Base-by-base conservation (phyloP, 2,329 filamentous ascomycete species). In the Phaeosphaeriaceae sp. region DNA sequence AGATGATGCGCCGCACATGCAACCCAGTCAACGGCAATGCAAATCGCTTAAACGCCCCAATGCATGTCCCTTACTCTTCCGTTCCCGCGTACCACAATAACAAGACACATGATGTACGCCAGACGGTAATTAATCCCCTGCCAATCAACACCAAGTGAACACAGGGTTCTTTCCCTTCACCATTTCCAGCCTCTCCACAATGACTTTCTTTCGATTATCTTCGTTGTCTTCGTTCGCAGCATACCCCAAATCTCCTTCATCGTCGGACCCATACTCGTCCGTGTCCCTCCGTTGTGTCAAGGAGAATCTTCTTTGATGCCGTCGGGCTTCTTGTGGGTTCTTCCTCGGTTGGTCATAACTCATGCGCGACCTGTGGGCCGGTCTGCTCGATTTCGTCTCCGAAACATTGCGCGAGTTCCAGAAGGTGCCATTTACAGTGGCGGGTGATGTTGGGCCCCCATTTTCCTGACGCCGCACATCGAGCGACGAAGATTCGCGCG, bases 121-220 rank as follows among this genome's bases (percentile, higher is more conserved):
- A 40, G 49, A 54, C 46, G 46, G 24, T 31, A 33, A 31, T 17
- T 44, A 20, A 40, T 45, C 11, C 31, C 55, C 46, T 25, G 36
- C 22, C 22, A 58, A 51, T 77, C 67, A 98, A 82, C 95, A 99
- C 91, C 95, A 99, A 46, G 91, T 97, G 79, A 99, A 99, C 31
- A 99, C 93, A 1, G 95, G 95, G 74, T 96, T 96, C 76, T 90
- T 91, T 74, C 89, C 92, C 84, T 98, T 98, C 61, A 99, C 95
- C 59, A 94, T 91, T 82, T 99, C 95, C 57, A 99, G 81, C 62
- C 95, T 85, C 83, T 99, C 95, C 48, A 99, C 93, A 82, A 99
- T 98, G 48, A 99, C 95, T 79, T 95, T 96, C 69, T 93, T 87
- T 75, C 91, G 89, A 71, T 93, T 91, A 13, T 91, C 91, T 78